Base-by-base conservation (phyloP, 2,329 filamentous ascomycete genomes). In the Curvularia verruculosa region DNA sequence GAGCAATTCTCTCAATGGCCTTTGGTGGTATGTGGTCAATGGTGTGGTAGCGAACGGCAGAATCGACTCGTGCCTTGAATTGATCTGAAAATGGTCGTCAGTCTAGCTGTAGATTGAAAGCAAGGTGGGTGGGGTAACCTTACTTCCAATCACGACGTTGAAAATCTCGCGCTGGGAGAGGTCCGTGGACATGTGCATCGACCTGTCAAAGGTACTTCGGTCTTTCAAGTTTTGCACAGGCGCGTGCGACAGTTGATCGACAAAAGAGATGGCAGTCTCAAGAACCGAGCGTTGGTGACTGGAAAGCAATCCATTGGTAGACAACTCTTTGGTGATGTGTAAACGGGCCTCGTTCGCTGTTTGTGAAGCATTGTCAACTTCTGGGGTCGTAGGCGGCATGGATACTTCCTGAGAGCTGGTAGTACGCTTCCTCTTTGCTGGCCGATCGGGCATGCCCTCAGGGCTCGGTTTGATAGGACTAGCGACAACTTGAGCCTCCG, bases 1-100 rank as follows among this genome's bases (percentile, higher is more conserved):
- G 60, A 13, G 64, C 67, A 21, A 74, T 74, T 21, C 63, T 62
- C 44, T 73, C 69, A 18, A 74, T 54, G 1, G 70, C 67, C 36
- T 66, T 68, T n/a, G 67, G 53, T 7, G 68, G 68, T n/a, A 75
- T 62, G 34, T 74, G 70, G 37, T 73, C 69, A 18, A 71, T 58
- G 10, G 54, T 63, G 15, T 71, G 64, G 12, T 73, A 66, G 34
- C 68, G 61, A 36, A 69, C 60, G 2, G 60, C 59, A 2, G 60
- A 40, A 19, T 63, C 43, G 10, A 63, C 50, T 9, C 54, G 48
- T 3, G 51, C 49, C 44, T 60, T 68, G 8, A 49, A 54, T 48
- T 72, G 67, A 44, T 61, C 68, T 71, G 15, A 37, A n/a, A 10
- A n/a, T 29, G 28, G 1, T 31, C 12, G 52, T 59, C 19, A 58